Base-by-base conservation (phyloP, 2,329 filamentous ascomycete species). In the Diaporthe sp. region DNA sequence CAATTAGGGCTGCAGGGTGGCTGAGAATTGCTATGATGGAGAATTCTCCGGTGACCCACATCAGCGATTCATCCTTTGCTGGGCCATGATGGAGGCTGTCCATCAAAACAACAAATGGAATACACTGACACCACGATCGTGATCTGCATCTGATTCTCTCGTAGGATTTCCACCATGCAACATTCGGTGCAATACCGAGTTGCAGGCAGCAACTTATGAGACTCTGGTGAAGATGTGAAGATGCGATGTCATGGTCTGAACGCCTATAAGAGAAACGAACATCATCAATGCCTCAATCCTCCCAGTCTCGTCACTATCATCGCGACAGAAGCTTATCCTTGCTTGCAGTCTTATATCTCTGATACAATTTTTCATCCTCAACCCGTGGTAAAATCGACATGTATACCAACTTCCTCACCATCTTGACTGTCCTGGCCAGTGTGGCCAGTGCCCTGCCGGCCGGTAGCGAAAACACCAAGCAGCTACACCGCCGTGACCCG, bases 41-140 rank as follows among this genome's bases (percentile, higher is more conserved):
- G 19, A n/a, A n/a, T 49, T 44, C n/a, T 49, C 49, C 10, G 28
- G n/a, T 46, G 12, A 34, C 19, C 6, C 19, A 34, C 17, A 34
- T 49, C 19, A 51, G n/a, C 4, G 19, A 37, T 49, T 49, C 28
- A 51, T 67, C 25, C 60, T 67, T 67, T n/a, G 61, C 19, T 67
- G 28, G 61, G 61, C 42, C 57, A 15, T 37, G 10, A 67, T 49
- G 61, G 61, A 31, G 28, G 28, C 17, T 34, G n/a, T 13, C 15
- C 42, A 65, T 49, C 42, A 34, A 22, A 22, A 42, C 39, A 31
- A 31, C 25, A 65, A 28, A 31, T 31, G 19, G 17, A 19, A 65
- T n/a, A 46, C 25, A 31, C 15, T 19, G 0, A 28, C 5, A 44
- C 37, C 44, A n/a, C 19, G 28, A 51, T n/a, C 19, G 10, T 67